A percentile compares a stretch with the other conserved stretches of the same genome.
phyloP scores from a whole-genome alignment of 805 yeast species.

The Blastobotrys peoriensis region DNA sequence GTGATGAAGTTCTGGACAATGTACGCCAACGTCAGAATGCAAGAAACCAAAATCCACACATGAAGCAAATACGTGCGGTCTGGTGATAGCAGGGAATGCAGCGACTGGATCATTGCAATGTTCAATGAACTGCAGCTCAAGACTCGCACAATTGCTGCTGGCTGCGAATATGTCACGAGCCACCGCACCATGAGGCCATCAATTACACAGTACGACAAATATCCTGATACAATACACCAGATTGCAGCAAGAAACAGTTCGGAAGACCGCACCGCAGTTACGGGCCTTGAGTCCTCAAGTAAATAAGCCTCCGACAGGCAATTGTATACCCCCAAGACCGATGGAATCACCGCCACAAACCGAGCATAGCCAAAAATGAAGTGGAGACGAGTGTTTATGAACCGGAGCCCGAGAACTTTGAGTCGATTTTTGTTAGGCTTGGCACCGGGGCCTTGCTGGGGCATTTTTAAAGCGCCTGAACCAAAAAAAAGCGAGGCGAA shows the following conservation, averaged over 20 bases:
- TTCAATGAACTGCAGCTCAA: constrained; percentile 73
- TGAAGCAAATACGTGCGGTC: constrained; percentile 70
- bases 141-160: constrained; percentile 85
- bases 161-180: constrained; percentile 79
- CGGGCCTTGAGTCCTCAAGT: constrained; percentile 27
- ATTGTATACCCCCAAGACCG: constrained; percentile 43
- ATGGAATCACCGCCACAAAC: constrained; percentile 67
- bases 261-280: constrained; percentile 61
- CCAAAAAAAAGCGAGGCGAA: too few relatives aligned
- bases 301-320: constrained; percentile 33
- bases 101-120: constrained; percentile 61
- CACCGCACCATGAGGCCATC: constrained; percentile 91
- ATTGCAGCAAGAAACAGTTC: constrained; percentile 77
- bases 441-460: background rate
- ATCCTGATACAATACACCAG: constrained; percentile 91
- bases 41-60: constrained; percentile 88
- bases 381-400: constrained; percentile 71
- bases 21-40: constrained; percentile 72
- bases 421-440: constrained; percentile 21
- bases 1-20: constrained; percentile 86
- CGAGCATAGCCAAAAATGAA: constrained; percentile 70
- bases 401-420: constrained; percentile 61
- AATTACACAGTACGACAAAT: constrained; percentile 72
- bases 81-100: constrained; percentile 63
- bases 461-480: too few relatives aligned